Percentiles rank a stretch among this genome's conserved stretches.
Evolutionary conservation across 2,329 filamentous ascomycete genomes (phyloP).

Genomic region (Daldinia sp.): DNA sequence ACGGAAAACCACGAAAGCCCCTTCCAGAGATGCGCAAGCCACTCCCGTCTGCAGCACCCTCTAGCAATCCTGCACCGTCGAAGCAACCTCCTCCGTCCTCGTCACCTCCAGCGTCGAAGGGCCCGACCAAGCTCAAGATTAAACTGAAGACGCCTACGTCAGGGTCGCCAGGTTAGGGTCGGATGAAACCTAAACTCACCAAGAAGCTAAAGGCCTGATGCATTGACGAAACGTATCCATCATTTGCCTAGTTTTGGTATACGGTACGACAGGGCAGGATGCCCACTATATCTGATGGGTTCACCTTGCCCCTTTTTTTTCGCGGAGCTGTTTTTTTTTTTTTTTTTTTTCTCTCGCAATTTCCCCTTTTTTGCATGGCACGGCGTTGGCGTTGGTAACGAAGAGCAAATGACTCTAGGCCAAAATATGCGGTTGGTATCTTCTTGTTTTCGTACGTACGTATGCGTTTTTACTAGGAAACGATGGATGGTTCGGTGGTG

Average conservation of each 20-base stretch:
- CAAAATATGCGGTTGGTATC: constrained; percentile 9
- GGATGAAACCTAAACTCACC: background rate
- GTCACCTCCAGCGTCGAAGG: constrained; percentile 38
- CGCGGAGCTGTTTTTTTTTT: background rate
- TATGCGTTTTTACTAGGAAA: background rate
- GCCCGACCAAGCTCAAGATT: constrained; percentile 48
- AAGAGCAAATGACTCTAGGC: constrained; percentile 9
- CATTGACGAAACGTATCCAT: background rate
- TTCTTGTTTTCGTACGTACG: constrained; percentile 1
- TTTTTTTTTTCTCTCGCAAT: constrained; percentile 1
- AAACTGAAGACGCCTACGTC: constrained; percentile 46
- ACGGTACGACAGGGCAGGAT: background rate
- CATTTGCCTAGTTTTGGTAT: constrained; percentile 4
- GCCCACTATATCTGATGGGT: too few relatives aligned
- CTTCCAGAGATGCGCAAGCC: constrained; percentile 50
- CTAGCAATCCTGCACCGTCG: constrained; percentile 34
- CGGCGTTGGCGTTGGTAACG: constrained; percentile 29
- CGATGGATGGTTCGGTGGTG: background rate
- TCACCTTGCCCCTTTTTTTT: background rate
- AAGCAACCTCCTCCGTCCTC: constrained; percentile 24
- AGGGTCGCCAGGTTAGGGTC: constrained; percentile 22
- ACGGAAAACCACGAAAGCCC: constrained; percentile 48
- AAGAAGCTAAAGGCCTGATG: background rate
- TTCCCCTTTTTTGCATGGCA: constrained; percentile 22
- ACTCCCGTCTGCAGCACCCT: constrained; percentile 43